These are phyloP conservation scores for Chlorella vulgaris DNA, from an alignment of 139 green algal genomes.

Conservation along the genomic window DNA sequence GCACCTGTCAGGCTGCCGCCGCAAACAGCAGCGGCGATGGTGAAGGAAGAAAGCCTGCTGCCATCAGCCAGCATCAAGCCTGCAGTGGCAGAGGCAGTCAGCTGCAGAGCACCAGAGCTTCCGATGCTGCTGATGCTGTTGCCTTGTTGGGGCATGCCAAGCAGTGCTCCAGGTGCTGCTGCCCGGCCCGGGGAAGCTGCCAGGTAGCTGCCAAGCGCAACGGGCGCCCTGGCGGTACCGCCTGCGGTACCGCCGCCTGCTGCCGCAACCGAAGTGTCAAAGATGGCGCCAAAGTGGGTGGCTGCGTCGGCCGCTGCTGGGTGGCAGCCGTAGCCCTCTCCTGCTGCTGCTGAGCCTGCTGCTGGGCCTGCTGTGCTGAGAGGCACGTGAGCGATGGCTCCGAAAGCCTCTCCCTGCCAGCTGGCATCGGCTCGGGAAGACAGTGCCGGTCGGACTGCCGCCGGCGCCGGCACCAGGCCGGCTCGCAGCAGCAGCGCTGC, in stretches of 20 bases:
- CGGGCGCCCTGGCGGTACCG: slow-evolving; percentile 1
- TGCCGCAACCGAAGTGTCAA: background rate
- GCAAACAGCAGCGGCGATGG: background rate
- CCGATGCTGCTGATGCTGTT: background rate
- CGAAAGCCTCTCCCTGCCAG: background rate
- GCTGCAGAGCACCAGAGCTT: background rate
- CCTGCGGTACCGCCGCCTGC: too few relatives aligned
- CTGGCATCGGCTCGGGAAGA: too few relatives aligned
- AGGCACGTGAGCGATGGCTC: background rate
- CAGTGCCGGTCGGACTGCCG: too few relatives aligned
- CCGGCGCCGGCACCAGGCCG: too few relatives aligned
- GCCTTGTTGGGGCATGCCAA: too few relatives aligned
- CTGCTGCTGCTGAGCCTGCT: background rate
- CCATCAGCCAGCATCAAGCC: background rate
- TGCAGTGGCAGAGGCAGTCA: background rate
- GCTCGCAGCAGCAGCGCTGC: too few relatives aligned
- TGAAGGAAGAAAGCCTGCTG: slow-evolving; percentile 6
- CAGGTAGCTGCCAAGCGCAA: background rate
- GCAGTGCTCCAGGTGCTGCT: background rate
- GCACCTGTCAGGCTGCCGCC: too few relatives aligned
- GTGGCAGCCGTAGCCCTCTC: slow-evolving; percentile 22
- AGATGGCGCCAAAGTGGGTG: slow-evolving; percentile 15
- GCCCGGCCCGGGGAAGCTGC: background rate
- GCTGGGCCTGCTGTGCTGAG: background rate
- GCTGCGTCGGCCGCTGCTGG: background rate